A percentile compares a stretch with the other conserved stretches of the same genome.
Evolutionary conservation across 305 asterid species (phyloP).

Genomic region (Andrographis paniculata): DNA sequence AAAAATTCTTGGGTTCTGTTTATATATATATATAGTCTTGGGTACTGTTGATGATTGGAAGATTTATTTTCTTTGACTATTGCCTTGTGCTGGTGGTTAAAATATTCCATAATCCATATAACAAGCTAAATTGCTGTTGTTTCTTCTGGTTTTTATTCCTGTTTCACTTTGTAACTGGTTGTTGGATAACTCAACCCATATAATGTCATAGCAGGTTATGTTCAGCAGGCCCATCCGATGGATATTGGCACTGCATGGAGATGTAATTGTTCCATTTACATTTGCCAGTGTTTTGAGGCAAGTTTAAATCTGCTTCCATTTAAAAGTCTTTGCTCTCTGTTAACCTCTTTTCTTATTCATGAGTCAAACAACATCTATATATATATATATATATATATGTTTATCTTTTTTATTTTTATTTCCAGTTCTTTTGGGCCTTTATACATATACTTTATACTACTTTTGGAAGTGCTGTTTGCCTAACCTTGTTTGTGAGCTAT

Average conservation of each 20-base stretch:
- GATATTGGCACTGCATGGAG: slow-evolving; percentile 92
- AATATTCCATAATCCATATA: slow-evolving; percentile 2
- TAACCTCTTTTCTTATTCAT: background rate
- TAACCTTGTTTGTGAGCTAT: too few species aligned
- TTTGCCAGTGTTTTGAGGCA: slow-evolving; percentile 82
- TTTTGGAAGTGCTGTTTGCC: background rate
- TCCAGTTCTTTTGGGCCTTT: too few species aligned
- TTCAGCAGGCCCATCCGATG: slow-evolving; percentile 98
- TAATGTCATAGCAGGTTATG: slow-evolving; percentile 39
- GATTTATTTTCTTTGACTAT: slow-evolving; percentile 2
- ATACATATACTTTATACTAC: too few species aligned
- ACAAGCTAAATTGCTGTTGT: slow-evolving; percentile 1
- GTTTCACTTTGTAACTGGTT: slow-evolving; percentile 9
- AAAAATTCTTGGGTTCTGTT: too few species aligned
- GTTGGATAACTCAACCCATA: slow-evolving; percentile 5
- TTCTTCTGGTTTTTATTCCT: slow-evolving; percentile 12
- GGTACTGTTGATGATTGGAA: background rate
- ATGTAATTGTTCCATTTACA: slow-evolving; percentile 63
- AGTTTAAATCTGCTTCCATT: slow-evolving; percentile 18
- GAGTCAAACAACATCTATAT: background rate
- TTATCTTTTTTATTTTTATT: too few species aligned
- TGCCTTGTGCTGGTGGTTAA: slow-evolving; percentile 8
- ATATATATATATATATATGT: too few species aligned
- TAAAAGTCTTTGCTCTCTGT: slow-evolving; percentile 8
- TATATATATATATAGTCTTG: too few species aligned